phyloP scores from a whole-genome alignment of 2,329 filamentous ascomycete species.

The Seiridium unicorne region DNA sequence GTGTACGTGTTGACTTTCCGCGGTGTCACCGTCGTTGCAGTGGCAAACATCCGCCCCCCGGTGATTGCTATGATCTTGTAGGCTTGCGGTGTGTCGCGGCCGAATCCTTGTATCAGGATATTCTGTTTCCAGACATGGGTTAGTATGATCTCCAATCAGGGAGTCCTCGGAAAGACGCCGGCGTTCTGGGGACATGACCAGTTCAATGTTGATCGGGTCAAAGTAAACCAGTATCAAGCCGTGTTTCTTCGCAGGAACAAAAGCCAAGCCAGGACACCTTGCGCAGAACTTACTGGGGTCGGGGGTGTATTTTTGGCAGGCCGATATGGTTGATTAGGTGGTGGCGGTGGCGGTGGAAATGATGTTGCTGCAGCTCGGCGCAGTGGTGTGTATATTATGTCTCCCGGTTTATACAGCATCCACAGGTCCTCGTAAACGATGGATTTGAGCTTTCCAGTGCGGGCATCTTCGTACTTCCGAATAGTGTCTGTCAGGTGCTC shows the following conservation, averaged over 20 bases:
- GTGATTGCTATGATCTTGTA: not conserved
- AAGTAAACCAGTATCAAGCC: too few relatives aligned
- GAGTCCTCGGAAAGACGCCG: too few relatives aligned
- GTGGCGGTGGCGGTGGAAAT: constrained; percentile 2
- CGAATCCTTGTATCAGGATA: not conserved
- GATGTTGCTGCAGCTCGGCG: constrained; percentile 14
- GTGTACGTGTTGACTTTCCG: not conserved
- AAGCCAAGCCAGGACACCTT: too few relatives aligned
- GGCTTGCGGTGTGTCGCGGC: constrained; percentile 1
- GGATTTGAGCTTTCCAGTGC: constrained; percentile 1
- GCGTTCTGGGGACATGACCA: too few relatives aligned
- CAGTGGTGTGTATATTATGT: not conserved
- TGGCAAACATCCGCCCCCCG: not conserved
- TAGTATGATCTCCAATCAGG: too few relatives aligned
- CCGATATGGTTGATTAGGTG: too few relatives aligned
- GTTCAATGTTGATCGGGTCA: too few relatives aligned
- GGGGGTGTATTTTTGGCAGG: too few relatives aligned
- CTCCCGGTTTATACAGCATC: constrained; percentile 22
- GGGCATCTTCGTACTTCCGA: constrained; percentile 6
- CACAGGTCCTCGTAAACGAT: constrained; percentile 22
- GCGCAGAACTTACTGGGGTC: too few relatives aligned
- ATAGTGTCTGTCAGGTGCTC: constrained; percentile 11
- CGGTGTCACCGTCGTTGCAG: too few relatives aligned
- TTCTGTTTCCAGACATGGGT: too few relatives aligned
- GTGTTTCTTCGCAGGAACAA: too few relatives aligned